Conservation (phyloP, 441 rosid species). For the Populus hybrid region DNA sequence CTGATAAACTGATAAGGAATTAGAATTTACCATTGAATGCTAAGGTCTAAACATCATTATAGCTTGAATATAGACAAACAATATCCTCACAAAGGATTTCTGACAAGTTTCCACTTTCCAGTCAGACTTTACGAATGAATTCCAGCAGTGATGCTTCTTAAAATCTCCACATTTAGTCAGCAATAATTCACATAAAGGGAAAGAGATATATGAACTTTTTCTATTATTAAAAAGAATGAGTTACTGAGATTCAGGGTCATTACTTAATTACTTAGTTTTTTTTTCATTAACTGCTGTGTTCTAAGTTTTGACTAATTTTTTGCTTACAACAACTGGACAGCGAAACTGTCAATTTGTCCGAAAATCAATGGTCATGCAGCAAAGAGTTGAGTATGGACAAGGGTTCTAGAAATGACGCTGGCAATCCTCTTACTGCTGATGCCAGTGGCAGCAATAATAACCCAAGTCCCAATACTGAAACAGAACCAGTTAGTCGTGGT, state of each 20-base stretch:
- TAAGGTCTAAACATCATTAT: too few species aligned
- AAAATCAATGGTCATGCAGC: slow-evolving; percentile 7
- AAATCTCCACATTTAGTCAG: too few species aligned
- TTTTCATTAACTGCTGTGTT: background rate
- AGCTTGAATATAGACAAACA: background rate
- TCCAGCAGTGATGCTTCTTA: too few species aligned
- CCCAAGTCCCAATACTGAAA: background rate
- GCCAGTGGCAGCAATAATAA: background rate
- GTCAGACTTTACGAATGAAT: background rate
- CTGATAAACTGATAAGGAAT: background rate
- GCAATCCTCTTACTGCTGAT: background rate
- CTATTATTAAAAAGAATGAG: background rate
- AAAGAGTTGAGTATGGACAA: background rate
- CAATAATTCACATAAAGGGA: too few species aligned
- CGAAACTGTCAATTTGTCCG: background rate
- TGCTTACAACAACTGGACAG: background rate
- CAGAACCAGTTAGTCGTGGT: background rate
- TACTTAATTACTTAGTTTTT: background rate
- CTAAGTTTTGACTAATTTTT: background rate
- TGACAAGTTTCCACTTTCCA: background rate
- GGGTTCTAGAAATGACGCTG: background rate
- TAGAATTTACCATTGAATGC: background rate
- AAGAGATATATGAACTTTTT: too few species aligned
- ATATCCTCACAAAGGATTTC: background rate
- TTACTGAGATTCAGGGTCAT: background rate